Evolutionary conservation across 768 basidiomycete genomes (phyloP), one percentile per base, ranked within the genome.

Genomic region (Coprinopsis marcescibilis): DNA sequence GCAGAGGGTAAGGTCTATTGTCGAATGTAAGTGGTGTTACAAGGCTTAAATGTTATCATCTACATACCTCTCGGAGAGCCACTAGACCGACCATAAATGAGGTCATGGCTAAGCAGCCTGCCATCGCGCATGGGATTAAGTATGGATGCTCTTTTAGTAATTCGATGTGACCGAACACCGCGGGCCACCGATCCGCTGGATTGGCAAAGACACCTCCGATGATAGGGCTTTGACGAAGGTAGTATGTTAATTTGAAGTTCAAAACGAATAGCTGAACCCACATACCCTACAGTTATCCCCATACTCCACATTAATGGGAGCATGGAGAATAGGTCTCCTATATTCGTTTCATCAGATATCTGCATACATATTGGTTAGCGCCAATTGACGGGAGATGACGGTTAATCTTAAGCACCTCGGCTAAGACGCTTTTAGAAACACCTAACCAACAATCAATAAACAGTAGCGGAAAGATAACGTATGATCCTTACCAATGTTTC

Each of bases 371-470:
- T 11, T 10, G 20, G 6, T 17, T 17, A 7, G 8, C 7, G 36
- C 19, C n/a, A 37, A 20, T n/a, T n/a, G n/a, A n/a, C n/a, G n/a
- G 20, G 36, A 13, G 7, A 26, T 5, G 20, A 25, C 37, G 19
- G 21, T 27, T 29, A 25, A 34, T 10, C n/a, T 7, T 4, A 25
- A 13, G 24, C 7, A 33, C 65, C 56, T 73, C 71, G 26, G 60
- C 66, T 20, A 69, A 57, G 3, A 67, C 59, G 25, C 60, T 67
- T 48, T 67, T 71, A 3, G 65, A 52, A 3, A 67, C 65, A 15
- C 38, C 40, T 48, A 29, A 21, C 4, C 11, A 13, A 15, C 17
- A 23, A 29, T 15, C 25, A 23, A 21, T 6, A 2, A 12, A 15
- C 13, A 7, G 35, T 32, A 17, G 32, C 14, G 4, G 19, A 37